These are phyloP conservation scores for Stephania cephalantha DNA, from an alignment of 164 flowering plant genomes.

Conservation along the genomic window DNA sequence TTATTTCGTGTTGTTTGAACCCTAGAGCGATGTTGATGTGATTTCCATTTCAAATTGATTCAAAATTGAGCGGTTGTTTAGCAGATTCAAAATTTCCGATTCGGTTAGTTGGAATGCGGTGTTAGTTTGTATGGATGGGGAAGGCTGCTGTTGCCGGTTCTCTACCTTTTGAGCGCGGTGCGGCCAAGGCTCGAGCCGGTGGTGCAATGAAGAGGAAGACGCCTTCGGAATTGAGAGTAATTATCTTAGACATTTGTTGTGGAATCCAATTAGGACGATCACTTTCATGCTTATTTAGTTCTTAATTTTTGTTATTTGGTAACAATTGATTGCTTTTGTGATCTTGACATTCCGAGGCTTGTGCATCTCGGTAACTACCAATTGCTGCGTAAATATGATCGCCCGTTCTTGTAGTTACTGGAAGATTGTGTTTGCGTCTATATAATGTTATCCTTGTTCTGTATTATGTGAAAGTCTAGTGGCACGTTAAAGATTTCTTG, in stretches of 20 bases:
- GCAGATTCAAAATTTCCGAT: neutral
- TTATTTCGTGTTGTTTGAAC: neutral
- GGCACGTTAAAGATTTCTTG: too few relatives aligned
- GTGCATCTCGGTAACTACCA: too few relatives aligned
- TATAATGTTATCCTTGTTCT: too few relatives aligned
- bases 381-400: too few relatives aligned
- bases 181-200: constrained; percentile 27
- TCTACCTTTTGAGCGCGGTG: constrained; percentile 16
- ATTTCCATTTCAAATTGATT: neutral
- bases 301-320: too few relatives aligned
- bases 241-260: constrained; percentile 5
- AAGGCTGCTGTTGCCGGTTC: constrained; percentile 29
- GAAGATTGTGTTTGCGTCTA: too few relatives aligned
- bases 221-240: constrained; percentile 81
- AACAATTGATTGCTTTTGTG: too few relatives aligned
- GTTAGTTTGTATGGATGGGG: constrained; percentile 19
- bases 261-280: too few relatives aligned
- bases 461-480: too few relatives aligned
- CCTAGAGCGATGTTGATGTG: neutral
- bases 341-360: too few relatives aligned
- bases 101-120: constrained; percentile 3
- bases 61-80: neutral
- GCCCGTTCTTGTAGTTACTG: too few relatives aligned
- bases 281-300: too few relatives aligned
- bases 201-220: constrained; percentile 62